Evolutionary conservation across 1,139 yeast genomes (phyloP).

Genomic region (Candida tunisiensis): DNA sequence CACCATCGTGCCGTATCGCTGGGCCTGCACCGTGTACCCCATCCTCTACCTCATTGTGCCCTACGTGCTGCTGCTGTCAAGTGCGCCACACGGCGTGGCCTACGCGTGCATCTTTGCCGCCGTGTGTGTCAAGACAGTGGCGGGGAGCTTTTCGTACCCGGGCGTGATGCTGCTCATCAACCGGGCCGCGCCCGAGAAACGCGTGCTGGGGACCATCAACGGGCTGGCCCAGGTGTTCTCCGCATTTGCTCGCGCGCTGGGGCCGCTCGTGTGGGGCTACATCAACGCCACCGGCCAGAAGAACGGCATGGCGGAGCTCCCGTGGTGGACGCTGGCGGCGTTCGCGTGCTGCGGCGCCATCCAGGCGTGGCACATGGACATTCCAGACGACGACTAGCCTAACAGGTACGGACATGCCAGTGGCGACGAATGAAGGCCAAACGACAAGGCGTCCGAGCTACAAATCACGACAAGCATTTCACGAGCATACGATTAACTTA

Average conservation of each 20-base stretch:
- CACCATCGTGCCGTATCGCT: conserved; percentile 28
- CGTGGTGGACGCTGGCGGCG: conserved; percentile 33
- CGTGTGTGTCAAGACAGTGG: conserved; percentile 2
- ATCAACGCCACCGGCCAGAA: conserved; percentile 33
- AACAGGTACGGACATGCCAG: too few relatives aligned
- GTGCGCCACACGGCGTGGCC: too few relatives aligned
- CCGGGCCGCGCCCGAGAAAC: conserved; percentile 14
- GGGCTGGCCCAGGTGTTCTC: conserved; percentile 22
- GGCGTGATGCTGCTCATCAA: conserved; percentile 14
- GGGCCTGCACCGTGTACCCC: conserved; percentile 28
- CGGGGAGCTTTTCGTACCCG: conserved; percentile 14
- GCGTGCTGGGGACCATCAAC: conserved; percentile 17
- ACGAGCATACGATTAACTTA: too few relatives aligned
- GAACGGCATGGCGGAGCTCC: conserved; percentile 28
- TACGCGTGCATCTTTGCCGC: conserved; percentile 6
- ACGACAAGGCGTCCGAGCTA: too few relatives aligned
- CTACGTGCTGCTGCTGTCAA: conserved; percentile 30
- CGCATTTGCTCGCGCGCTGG: conserved; percentile 39
- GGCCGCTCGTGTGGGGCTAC: conserved; percentile 43
- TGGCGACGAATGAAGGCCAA: too few relatives aligned
- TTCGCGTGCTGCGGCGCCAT: too few relatives aligned
- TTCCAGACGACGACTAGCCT: too few relatives aligned
- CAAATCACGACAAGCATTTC: too few relatives aligned
- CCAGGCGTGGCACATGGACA: too few relatives aligned
- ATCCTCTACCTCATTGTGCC: conserved; percentile 33